Evolutionary conservation across 2,329 filamentous ascomycete species (phyloP).

Genomic region (Septoria petroselini): DNA sequence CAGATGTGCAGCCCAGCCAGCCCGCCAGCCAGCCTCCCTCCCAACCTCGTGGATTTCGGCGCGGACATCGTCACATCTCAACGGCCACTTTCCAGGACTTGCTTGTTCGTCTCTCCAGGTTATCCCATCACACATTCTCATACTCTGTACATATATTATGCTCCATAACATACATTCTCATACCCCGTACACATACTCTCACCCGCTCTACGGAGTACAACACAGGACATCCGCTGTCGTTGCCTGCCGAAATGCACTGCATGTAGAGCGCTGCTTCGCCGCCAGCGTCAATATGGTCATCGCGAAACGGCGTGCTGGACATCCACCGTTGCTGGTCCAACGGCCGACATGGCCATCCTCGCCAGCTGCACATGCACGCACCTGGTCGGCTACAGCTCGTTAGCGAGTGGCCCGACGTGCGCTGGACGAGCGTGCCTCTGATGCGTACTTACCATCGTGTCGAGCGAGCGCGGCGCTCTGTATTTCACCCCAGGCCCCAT

Average conservation of each 20-base stretch:
- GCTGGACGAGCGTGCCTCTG: constrained; percentile 15
- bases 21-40: background rate
- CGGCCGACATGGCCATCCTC: constrained; percentile 16
- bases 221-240: too few species aligned
- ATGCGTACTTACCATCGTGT: constrained; percentile 16
- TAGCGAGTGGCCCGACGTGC: constrained; percentile 20
- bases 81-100: too few species aligned
- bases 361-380: constrained; percentile 11
- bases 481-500: background rate
- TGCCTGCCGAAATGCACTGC: too few species aligned
- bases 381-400: constrained; percentile 17
- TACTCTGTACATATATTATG: too few species aligned
- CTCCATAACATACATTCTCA: too few species aligned
- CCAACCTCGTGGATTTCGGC: background rate
- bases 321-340: constrained; percentile 7
- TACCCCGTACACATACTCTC: too few species aligned
- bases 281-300: too few species aligned
- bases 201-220: too few species aligned
- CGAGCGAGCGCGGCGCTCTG: background rate
- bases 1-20: too few species aligned
- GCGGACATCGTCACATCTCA: background rate
- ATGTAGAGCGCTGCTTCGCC: too few species aligned
- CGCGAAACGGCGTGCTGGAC: constrained; percentile 20
- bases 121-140: too few species aligned
- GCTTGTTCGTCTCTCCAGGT: too few species aligned